These are phyloP conservation scores for Phaeosphaeria sp. DNA, from an alignment of 2,329 filamentous ascomycete genomes.

Conservation along the genomic window DNA sequence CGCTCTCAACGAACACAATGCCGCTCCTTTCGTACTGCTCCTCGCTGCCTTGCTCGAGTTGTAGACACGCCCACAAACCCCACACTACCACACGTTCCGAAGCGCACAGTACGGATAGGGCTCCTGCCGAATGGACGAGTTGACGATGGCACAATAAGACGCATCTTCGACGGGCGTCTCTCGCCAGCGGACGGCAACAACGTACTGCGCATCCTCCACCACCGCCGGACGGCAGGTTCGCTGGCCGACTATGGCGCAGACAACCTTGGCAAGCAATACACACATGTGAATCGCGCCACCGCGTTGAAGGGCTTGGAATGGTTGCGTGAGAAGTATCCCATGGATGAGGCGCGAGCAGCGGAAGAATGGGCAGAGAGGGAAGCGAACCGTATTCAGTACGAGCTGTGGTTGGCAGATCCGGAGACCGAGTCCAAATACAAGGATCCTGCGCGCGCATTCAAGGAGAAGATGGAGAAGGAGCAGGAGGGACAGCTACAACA, in stretches of 20 bases:
- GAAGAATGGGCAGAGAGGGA: constrained; percentile 49
- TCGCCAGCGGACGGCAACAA: constrained; percentile 41
- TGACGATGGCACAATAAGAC: constrained; percentile 27
- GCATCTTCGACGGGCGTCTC: constrained; percentile 41
- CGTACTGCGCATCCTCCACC: constrained; percentile 48
- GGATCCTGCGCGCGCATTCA: constrained; percentile 42
- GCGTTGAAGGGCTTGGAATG: constrained; percentile 44
- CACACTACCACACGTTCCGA: constrained; percentile 26
- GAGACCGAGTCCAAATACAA: constrained; percentile 49
- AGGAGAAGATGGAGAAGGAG: constrained; percentile 43
- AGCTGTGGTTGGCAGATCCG: constrained; percentile 46
- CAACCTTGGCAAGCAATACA: constrained; percentile 37
- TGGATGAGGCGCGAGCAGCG: constrained; percentile 50
- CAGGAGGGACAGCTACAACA: constrained; percentile 29
- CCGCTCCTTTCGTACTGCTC: constrained; percentile 33
- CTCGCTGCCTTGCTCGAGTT: constrained; percentile 31
- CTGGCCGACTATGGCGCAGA: constrained; percentile 49
- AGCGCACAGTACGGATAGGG: constrained; percentile 42
- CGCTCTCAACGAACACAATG: constrained; percentile 19
- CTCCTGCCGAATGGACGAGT: constrained; percentile 38
- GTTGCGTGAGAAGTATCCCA: constrained; percentile 44
- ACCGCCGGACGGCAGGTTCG: constrained; percentile 47
- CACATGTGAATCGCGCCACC: constrained; percentile 31
- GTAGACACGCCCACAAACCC: constrained; percentile 31
- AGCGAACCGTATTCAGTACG: constrained; percentile 47